Evolutionary conservation across 2,329 filamentous ascomycete genomes (phyloP).

Genomic region (Fusarium illudens): DNA sequence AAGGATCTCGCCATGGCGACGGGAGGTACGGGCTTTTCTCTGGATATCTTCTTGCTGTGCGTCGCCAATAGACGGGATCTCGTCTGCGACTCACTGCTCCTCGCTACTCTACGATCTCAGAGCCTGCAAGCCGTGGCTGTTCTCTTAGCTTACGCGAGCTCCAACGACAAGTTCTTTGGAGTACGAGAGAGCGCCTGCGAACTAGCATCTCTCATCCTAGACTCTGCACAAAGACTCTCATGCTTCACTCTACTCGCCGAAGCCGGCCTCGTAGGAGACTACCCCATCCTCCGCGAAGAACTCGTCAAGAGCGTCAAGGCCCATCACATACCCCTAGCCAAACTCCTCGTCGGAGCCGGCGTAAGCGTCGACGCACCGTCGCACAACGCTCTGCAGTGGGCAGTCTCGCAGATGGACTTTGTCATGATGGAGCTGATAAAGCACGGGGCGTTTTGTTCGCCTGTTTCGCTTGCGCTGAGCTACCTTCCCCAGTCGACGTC

Average conservation of each 20-base stretch:
- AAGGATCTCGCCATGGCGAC: background rate
- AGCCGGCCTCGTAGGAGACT: background rate
- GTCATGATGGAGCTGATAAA: slow-evolving; percentile 1
- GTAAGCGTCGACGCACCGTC: background rate
- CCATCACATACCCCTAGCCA: background rate
- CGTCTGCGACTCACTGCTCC: background rate
- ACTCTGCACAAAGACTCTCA: background rate
- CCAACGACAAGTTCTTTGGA: background rate
- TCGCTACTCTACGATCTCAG: background rate
- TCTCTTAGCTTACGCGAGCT: slow-evolving; percentile 2
- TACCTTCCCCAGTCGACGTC: background rate
- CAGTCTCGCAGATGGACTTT: slow-evolving; percentile 2
- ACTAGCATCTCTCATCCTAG: background rate
- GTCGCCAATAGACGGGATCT: background rate
- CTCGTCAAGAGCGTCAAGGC: background rate
- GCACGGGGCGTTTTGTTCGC: background rate
- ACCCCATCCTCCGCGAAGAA: slow-evolving; percentile 1
- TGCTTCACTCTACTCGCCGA: background rate
- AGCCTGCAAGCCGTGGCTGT: slow-evolving; percentile 2
- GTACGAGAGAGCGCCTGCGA: background rate
- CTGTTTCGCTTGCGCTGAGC: background rate
- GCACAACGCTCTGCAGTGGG: slow-evolving; percentile 6
- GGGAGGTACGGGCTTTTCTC: background rate
- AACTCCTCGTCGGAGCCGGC: background rate
- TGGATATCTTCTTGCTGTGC: background rate